These are phyloP conservation scores for Phylloporus arenicola DNA, from an alignment of 768 basidiomycete species.

Conservation along the genomic window DNA sequence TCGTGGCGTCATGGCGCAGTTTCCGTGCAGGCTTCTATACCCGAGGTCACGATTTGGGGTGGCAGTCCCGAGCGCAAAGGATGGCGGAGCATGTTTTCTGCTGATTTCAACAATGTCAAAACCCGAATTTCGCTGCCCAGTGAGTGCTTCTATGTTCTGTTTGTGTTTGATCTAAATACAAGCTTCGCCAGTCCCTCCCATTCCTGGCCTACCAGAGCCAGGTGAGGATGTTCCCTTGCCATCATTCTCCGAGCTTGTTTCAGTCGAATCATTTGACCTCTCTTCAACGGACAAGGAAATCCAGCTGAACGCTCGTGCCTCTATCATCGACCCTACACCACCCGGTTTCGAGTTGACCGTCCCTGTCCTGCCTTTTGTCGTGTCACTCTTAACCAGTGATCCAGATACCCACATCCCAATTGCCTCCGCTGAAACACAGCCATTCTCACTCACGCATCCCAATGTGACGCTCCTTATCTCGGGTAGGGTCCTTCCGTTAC, in stretches of 20 bases:
- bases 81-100: conserved; percentile 42
- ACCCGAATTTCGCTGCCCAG: conserved; percentile 47
- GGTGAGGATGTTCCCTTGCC: conserved; percentile 49
- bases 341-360: conserved; percentile 42
- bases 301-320: conserved; percentile 48
- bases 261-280: conserved; percentile 52
- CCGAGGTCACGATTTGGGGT: conserved; percentile 44
- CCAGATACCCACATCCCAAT: conserved; percentile 36
- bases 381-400: conserved; percentile 41
- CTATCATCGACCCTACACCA: conserved; percentile 54
- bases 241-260: conserved; percentile 52
- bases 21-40: conserved; percentile 40
- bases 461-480: conserved; percentile 57
- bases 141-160: conserved; percentile 30
- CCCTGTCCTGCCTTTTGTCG: conserved; percentile 57
- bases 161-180: conserved; percentile 3
- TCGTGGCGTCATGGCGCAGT: conserved; percentile 54
- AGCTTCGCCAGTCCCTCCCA: conserved; percentile 45
- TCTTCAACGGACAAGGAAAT: conserved; percentile 34
- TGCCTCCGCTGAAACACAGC: conserved; percentile 48
- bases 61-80: conserved; percentile 39
- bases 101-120: conserved; percentile 41
- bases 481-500: conserved; percentile 55
- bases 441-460: conserved; percentile 60
- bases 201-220: conserved; percentile 64